Evolutionary conservation across 208 protist genomes (phyloP), one percentile per base, ranked within the genome.

Genomic region (Tritrichomonas foetus): DNA sequence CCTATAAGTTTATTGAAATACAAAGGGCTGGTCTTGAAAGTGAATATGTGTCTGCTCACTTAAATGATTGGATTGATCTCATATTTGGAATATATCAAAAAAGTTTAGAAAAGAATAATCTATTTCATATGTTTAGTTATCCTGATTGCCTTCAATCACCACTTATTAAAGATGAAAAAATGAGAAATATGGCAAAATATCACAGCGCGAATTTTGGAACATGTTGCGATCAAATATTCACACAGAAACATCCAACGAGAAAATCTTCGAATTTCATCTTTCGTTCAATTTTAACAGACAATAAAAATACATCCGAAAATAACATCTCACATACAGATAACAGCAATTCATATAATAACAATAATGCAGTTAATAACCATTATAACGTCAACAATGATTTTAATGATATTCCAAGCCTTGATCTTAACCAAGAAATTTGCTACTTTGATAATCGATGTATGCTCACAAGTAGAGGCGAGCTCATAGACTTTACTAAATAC

Each of bases 41-140:
- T 30, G 14, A 47, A 22, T 93, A 93, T 47, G 89, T 93, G 13
- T 93, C 89, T 49, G 0, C 1, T 36, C 14, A 93, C 27, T 33
- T 93, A 1, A 41, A 93, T 49, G 33, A 93, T n/a, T 93, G 89
- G 89, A 93, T 93, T 49, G 89, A 93, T 50, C 22, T 93, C 1
- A 64, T 93, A 8, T 93, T 64, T 27, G 89, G 89, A n/a, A 33
- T 47, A 2, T 72, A 74, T 53, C 49, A 72, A 50, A 93, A 36
- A 72, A 50, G 55, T 39, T 44, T 53, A 33, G 47, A 47, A 39
- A 44, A 89, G 3, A 61, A 89, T n/a, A 89, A 89, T 16, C 20
- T 89, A 11, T 89, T 57, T 27, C 78, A 89, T 57, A 20, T 49
- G 27, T 89, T 89, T 16, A 36, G 16, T 20, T 89, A 89, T 39